These are phyloP conservation scores for Citrus mangshanensis DNA, from an alignment of 345 rosid genomes.

Conservation along the genomic window DNA sequence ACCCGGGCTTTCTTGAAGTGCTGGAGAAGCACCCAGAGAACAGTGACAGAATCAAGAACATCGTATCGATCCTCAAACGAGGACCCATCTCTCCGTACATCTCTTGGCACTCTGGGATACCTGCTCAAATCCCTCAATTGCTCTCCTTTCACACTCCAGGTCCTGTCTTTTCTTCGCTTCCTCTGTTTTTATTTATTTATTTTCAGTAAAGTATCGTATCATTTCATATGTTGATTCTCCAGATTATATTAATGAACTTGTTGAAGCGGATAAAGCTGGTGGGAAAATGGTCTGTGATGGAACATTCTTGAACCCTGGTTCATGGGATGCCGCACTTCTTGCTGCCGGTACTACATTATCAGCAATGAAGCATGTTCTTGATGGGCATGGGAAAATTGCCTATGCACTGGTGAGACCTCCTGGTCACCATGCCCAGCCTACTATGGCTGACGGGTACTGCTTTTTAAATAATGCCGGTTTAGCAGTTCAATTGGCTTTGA, in stretches of 20 bases:
- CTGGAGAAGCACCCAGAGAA: slow-evolving; percentile 85
- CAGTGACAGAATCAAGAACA: slow-evolving; percentile 70
- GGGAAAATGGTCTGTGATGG: slow-evolving; percentile 46
- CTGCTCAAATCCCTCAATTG: slow-evolving; percentile 54
- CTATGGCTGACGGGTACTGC: slow-evolving; percentile 88
- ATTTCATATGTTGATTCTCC: slow-evolving; percentile 3
- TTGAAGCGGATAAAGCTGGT: slow-evolving; percentile 57
- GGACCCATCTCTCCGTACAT: slow-evolving; percentile 75
- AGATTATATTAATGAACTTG: slow-evolving; percentile 59
- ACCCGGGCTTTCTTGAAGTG: slow-evolving; percentile 73
- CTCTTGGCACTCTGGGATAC: slow-evolving; percentile 62
- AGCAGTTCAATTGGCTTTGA: slow-evolving; percentile 60
- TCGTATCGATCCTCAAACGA: slow-evolving; percentile 71
- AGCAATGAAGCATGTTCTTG: slow-evolving; percentile 73
- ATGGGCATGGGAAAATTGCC: slow-evolving; percentile 52
- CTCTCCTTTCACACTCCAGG: slow-evolving; percentile 73
- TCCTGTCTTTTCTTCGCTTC: slow-evolving; percentile 4
- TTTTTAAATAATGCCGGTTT: slow-evolving; percentile 82
- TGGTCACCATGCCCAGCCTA: slow-evolving; percentile 94
- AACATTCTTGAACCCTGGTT: slow-evolving; percentile 76
- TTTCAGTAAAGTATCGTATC: not conserved
- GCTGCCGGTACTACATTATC: slow-evolving; percentile 82
- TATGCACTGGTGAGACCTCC: slow-evolving; percentile 89
- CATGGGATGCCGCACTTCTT: slow-evolving; percentile 73
- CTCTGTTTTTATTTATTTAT: not conserved